Base-by-base conservation (phyloP, 306 rosid genomes). In the Lathyrus oleraceus region DNA sequence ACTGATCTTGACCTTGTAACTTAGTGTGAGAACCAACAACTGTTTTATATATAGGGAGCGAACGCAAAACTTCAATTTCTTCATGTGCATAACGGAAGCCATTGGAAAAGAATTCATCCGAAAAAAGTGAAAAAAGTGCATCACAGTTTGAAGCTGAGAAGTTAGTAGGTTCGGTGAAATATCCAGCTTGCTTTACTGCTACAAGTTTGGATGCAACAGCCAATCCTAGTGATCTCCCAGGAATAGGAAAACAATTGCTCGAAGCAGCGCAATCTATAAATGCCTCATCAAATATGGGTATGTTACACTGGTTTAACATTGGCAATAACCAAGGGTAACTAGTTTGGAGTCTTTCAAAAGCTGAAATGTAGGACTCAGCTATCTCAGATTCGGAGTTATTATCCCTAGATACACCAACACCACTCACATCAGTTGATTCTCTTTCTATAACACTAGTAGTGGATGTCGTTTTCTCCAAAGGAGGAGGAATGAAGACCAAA, bases 41-140 rank as follows among this genome's bases (percentile, higher is more conserved):
- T 40, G 97, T 93, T 85, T 85, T 93, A 81, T 93, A 93, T 36
- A 93, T 88, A 30, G 98, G 97, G 59, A 93, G 87, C 53, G 90
- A 84, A 57, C 91, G 85, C 77, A 93, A 70, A 72, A 83, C 87
- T 52, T 90, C 97, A 76, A 88, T 80, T 76, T 93, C 96, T 81
- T 88, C 98, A 17, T 2, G 81, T 57, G 81, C 64, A 71, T 84
- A 93, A 67, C 61, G 70, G 61, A 87, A 76, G 19, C 82, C 82
- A 60, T 67, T 79, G 40, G 88, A 83, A 66, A 54, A 61, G 76
- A 81, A 84, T 54, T 90, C 97, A 72, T 73, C 78, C 39, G 97
- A 85, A 79, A 93, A 88, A 72, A 93, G 91, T 40, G 87, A 73
- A 69, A 93, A 81, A 48, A 93, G 98, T 43, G 86, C 96, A 81